Evolutionary conservation across 192 early-diverging fungal species (phyloP).

Genomic region (Coemansia sp.): DNA sequence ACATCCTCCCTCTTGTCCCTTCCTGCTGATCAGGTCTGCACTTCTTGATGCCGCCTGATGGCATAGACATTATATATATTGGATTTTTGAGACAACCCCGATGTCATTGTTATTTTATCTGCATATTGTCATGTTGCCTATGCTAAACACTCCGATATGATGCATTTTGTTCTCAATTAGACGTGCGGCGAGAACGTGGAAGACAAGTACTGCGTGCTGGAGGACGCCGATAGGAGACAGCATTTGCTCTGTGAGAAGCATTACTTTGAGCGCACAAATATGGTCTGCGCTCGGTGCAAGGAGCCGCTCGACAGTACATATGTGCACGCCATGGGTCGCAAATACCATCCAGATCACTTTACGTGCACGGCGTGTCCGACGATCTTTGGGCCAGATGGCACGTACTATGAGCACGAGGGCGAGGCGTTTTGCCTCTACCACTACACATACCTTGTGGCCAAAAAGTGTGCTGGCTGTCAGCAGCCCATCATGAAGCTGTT

Average conservation of each 20-base stretch:
- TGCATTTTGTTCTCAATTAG: conserved; percentile 14
- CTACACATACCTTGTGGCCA: conserved; percentile 88
- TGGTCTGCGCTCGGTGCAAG: conserved; percentile 72
- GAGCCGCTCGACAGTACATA: conserved; percentile 87
- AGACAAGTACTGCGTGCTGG: conserved; percentile 37
- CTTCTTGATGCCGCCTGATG: background rate
- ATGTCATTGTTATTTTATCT: conserved; percentile 11
- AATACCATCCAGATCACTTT: conserved; percentile 98
- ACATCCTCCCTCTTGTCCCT: background rate
- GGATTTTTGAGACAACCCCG: conserved; percentile 1
- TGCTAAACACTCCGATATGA: background rate
- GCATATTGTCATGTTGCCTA: background rate
- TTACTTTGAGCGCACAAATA: conserved; percentile 52
- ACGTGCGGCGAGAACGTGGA: conserved; percentile 45
- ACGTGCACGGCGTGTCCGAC: conserved; percentile 90
- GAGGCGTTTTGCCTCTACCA: conserved; percentile 94
- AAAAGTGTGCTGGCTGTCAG: conserved; percentile 95
- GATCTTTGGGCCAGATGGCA: conserved; percentile 93
- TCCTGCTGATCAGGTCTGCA: background rate
- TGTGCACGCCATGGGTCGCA: conserved; percentile 89
- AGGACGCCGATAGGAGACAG: conserved; percentile 36
- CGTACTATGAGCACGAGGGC: conserved; percentile 94
- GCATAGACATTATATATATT: background rate
- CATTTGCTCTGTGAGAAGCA: conserved; percentile 50
- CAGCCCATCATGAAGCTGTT: conserved; percentile 96